Evolutionary conservation across 306 rosid species (phyloP).

Genomic region (Ceratonia siliqua): DNA sequence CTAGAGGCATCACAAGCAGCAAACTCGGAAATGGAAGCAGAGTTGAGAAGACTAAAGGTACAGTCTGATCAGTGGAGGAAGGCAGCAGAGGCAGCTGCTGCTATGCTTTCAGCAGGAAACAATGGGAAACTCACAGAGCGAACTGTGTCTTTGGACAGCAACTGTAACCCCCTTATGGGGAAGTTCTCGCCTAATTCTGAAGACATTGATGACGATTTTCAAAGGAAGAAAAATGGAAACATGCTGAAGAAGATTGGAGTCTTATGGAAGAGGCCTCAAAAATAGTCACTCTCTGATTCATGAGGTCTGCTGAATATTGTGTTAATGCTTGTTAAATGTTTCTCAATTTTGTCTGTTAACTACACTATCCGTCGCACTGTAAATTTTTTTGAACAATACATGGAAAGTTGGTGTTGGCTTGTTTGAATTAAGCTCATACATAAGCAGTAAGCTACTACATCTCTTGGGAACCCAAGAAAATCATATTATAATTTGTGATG

Average conservation of each 20-base stretch:
- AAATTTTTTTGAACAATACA: conserved; percentile 37
- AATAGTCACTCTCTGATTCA: conserved; percentile 38
- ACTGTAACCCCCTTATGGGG: conserved; percentile 47
- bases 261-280: conserved; percentile 96
- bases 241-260: conserved; percentile 96
- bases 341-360: conserved; percentile 17
- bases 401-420: conserved; percentile 7
- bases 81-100: conserved; percentile 97
- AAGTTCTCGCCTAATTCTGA: conserved; percentile 64
- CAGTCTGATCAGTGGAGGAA: conserved; percentile 98
- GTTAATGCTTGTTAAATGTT: conserved; percentile 14
- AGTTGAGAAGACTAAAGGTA: conserved; percentile 79
- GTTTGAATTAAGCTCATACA: not conserved
- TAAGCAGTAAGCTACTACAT: no score
- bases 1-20: conserved; percentile 75
- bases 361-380: conserved; percentile 22
- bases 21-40: conserved; percentile 75
- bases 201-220: conserved; percentile 73
- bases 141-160: conserved; percentile 70
- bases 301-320: conserved; percentile 19
- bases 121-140: conserved; percentile 79
- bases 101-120: conserved; percentile 86
- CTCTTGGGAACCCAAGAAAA: not conserved
- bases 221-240: conserved; percentile 92
- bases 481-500: not conserved